Base-by-base conservation (phyloP, 164 flowering plant species). In the Protea cynaroides region DNA sequence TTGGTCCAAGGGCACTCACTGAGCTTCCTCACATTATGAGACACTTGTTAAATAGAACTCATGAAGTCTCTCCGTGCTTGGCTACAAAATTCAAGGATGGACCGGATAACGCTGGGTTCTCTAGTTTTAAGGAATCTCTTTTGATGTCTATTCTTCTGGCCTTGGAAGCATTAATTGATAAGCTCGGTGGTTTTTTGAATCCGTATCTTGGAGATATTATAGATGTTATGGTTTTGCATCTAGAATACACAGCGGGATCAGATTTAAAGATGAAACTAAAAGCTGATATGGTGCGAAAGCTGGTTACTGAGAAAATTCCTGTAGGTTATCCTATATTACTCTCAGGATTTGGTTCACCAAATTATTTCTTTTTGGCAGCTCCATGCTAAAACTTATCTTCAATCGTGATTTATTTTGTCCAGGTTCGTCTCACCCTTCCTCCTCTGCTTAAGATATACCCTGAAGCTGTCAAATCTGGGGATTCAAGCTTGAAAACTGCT, bases 151-250 rank as follows among this genome's bases (percentile, higher is more conserved):
- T 87, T 72, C 85, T 89, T 38, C 59, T 79, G 23, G 63, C 81
- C 52, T 71, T 93, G 71, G 96, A 86, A 78, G 92, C 97, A 40
- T 75, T 86, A 56, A 62, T 89, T 1, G 83, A 81, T 67, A 87
- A 85, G 78, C 88, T 93, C 63, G 97, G 96, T 74, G 77, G 82
- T 21, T 93, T 93, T 68, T 37, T 90, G n/a, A 93, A 76, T 58
- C 98, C 97, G n/a, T 90, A 87, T 74, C 87, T 93, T 66, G 77
- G 74, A 56, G 87, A 86, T 57, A 79, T 93, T 17, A 17, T 84
- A 25, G 73, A 78, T 59, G 76, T 93, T 61, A 0, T 93, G 77
- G 84, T 90, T 63, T 73, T 87, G 71, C 74, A 64, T 73, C 85
- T 81, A 38, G 76, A 76, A 63, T 84, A 69, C 74, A 64, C 75